These are phyloP conservation scores for Conticribra weissflogii DNA, from an alignment of 108 stramenopile species.

Conservation along the genomic window DNA sequence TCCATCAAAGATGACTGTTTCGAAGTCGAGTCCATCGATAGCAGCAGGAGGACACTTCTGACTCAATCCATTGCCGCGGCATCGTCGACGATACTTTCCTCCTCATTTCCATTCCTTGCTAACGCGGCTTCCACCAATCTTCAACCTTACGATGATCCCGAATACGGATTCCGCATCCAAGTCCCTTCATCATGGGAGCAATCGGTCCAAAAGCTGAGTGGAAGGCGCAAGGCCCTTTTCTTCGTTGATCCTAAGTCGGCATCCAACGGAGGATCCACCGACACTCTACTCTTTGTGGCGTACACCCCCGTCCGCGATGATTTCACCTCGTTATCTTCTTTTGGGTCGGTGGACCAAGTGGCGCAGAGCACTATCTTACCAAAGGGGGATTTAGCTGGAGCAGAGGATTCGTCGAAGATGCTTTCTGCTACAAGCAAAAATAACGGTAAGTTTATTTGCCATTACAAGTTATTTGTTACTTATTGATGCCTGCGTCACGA, in stretches of 20 bases:
- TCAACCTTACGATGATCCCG: conserved; percentile 51
- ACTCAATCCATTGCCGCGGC: background rate
- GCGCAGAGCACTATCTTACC: conserved; percentile 83
- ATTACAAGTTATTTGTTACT: no score
- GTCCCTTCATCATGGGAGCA: conserved; percentile 62
- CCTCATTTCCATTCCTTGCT: background rate
- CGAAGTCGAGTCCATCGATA: background rate
- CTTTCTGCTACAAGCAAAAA: conserved; percentile 64
- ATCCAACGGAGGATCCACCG: conserved; percentile 45
- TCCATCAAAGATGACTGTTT: background rate
- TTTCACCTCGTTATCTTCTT: conserved; percentile 71
- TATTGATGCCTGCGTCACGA: no score
- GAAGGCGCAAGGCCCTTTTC: conserved; percentile 67
- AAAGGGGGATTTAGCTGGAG: conserved; percentile 66
- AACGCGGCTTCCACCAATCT: conserved; percentile 5
- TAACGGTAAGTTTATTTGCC: no score
- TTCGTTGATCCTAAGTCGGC: conserved; percentile 39
- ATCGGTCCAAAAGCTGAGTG: conserved; percentile 62
- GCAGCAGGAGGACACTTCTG: background rate
- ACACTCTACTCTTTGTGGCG: conserved; percentile 66
- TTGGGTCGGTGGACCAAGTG: conserved; percentile 77
- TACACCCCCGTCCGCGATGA: conserved; percentile 86
- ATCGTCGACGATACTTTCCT: background rate
- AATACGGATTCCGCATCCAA: conserved; percentile 57
- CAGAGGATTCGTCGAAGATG: conserved; percentile 57